Evolutionary conservation across 1,139 yeast species (phyloP), one percentile per base, ranked within the genome.

Genomic region (Barnettozyma hawaiiensis): DNA sequence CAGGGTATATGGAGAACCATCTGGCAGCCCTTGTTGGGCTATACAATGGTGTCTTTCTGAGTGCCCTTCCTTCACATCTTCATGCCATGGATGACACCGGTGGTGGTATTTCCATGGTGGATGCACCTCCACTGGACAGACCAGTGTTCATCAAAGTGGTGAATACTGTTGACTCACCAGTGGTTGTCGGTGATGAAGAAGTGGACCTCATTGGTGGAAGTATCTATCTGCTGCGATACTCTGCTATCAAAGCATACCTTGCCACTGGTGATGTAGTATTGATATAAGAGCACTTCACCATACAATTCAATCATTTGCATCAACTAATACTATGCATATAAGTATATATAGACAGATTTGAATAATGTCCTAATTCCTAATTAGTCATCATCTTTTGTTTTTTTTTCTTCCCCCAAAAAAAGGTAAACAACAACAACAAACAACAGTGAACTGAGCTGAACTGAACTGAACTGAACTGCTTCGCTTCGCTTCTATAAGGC

Each of bases 31-130:
- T 86, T 37, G 69, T 80, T 12, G 76, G 76, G 40, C 73, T 87
- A 18, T 85, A 86, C 64, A 77, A 81, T 53, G 68, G 73, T 35
- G 76, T 85, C 44, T 85, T 87, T 49, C 66, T 92, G 47, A 69
- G 71, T 45, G 73, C 76, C 43, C 63, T 90, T 52, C 97, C 97
- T 0, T 72, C 70, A 18, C 70, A 73, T 31, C 64, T 87, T 44
- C 86, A 82, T 33, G 76, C 78, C 15, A 66, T 92, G 47, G 95
- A 87, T 55, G 97, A 90, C 52, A 75, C 75, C 4, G 73, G 77
- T 15, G 95, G 90, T 5, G 85, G 85, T 3, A 71, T 82, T 18
- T 73, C 81, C 7, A 89, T 90, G 97, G 69, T 89, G 2, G 82
- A 77, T 15, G 73, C 71, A 50, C 97, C 97, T 0, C 86, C 86